phyloP scores from a whole-genome alignment of 106 monocot genomes.

The Alisma plantagoaquatica region DNA sequence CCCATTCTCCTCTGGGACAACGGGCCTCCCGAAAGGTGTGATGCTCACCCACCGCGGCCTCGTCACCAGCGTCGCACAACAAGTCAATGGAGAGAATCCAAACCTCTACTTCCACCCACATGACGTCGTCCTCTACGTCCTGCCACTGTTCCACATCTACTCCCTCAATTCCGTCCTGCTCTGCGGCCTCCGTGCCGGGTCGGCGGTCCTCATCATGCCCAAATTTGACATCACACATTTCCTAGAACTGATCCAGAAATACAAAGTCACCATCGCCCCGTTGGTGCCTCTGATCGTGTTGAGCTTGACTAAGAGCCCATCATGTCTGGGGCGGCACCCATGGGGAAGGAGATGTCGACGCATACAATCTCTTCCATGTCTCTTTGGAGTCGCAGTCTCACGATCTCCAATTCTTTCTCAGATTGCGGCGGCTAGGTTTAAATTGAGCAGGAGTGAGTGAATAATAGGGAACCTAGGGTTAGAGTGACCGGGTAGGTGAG shows the following conservation, averaged over 20 bases:
- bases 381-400: too few species aligned
- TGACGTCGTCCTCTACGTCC: constrained; percentile 61
- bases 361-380: too few species aligned
- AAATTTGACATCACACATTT: constrained; percentile 48
- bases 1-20: constrained; percentile 87
- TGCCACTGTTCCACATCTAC: constrained; percentile 85
- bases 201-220: constrained; percentile 46
- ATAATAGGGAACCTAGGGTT: too few species aligned
- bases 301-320: constrained; percentile 39
- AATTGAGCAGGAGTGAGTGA: too few species aligned
- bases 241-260: constrained; percentile 54
- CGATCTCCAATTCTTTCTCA: too few species aligned
- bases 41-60: constrained; percentile 74
- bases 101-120: constrained; percentile 41
- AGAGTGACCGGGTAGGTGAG: too few species aligned
- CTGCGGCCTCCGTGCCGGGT: constrained; percentile 50
- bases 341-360: too few species aligned
- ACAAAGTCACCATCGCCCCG: constrained; percentile 47
- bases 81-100: constrained; percentile 74
- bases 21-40: constrained; percentile 86
- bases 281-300: constrained; percentile 69
- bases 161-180: constrained; percentile 64
- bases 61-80: constrained; percentile 64
- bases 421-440: too few species aligned
- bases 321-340: too few species aligned